Base-by-base conservation (phyloP, 345 rosid genomes). In the Citrus medica region DNA sequence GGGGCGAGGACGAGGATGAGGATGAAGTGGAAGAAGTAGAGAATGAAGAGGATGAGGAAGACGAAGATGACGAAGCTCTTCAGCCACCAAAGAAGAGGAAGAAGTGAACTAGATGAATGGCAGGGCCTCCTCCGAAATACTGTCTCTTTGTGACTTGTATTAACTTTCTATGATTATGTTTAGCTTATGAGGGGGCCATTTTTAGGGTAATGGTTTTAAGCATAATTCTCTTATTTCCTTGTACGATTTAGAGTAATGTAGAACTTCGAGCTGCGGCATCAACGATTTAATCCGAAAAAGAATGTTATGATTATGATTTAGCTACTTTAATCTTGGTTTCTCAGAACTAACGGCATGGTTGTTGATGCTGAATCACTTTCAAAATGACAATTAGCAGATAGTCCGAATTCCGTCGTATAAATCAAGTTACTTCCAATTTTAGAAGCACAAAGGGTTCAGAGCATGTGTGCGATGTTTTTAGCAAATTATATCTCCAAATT, bases 61-160 rank as follows among this genome's bases (percentile, higher is more conserved):
- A 93, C 0, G 97, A 92, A 3, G 94, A 93, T 0, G 98, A 93
- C 80, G 98, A 89, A 55, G 87, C 98, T 0, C 91, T 92, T 35
- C 98, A 92, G 87, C 98, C 98, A 3, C 98, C 98, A 7, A 93
- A 93, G 90, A 93, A 93, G 89, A 93, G 97, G 86, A 93, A 92
- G 98, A 93, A 93, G 96, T 93, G 84, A 90, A 76, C 24, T 82
- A 74, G 68, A 58, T 28, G 6, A 37, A 4, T 37, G 13, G 67
- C 27, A 25, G 63, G 80, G 84, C 67, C 84, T 80, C 84, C 78
- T 51, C 74, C 28, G 27, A 37, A 46, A 71, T 22, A 66, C 66
- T 16, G 24, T 60, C 71, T 76, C 33, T 66, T 4, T 63, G 68
- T 77, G 82, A 83, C 88, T 71, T 75, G 19, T 10, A 14, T 69